Percentiles rank a stretch among this genome's conserved stretches.
Conservation (phyloP, 768 basidiomycete species). For the Jaapia argillacea region DNA sequence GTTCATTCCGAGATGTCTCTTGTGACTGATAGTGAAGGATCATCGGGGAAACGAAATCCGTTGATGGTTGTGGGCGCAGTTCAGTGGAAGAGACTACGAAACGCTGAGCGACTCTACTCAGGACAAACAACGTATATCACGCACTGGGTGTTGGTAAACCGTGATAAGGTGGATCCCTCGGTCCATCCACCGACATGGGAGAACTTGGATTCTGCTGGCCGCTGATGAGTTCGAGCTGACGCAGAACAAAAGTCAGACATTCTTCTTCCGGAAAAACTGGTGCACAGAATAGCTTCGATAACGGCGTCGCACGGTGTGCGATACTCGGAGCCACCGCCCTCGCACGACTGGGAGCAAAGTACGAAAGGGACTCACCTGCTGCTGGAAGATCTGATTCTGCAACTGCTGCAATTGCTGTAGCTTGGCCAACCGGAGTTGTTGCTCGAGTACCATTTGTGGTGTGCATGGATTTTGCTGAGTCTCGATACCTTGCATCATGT, state of each 20-base stretch:
- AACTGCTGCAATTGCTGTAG: slow-evolving; percentile 70
- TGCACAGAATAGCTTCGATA: not conserved
- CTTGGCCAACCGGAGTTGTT: slow-evolving; percentile 71
- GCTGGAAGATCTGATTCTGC: slow-evolving; percentile 82
- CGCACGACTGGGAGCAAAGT: slow-evolving; percentile 5
- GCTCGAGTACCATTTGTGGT: slow-evolving; percentile 31
- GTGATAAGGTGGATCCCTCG: slow-evolving; percentile 14
- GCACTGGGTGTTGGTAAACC: slow-evolving; percentile 64
- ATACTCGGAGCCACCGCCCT: not conserved
- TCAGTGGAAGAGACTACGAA: slow-evolving; percentile 51
- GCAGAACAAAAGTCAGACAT: slow-evolving; percentile 2
- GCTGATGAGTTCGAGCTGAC: slow-evolving; percentile 21
- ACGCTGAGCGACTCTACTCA: slow-evolving; percentile 6
- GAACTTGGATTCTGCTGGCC: slow-evolving; percentile 22
- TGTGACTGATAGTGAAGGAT: slow-evolving; percentile 33
- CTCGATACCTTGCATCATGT: not conserved
- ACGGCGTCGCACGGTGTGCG: not conserved
- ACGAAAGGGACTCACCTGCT: slow-evolving; percentile 49
- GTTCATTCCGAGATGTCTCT: slow-evolving; percentile 11
- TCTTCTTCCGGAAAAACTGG: not conserved
- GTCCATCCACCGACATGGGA: slow-evolving; percentile 16
- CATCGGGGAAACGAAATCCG: slow-evolving; percentile 56
- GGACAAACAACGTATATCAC: slow-evolving; percentile 16
- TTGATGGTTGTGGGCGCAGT: slow-evolving; percentile 47
- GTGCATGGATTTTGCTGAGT: not conserved